Evolutionary conservation across 192 early-diverging fungal genomes (phyloP).

Genomic region (Linnemannia schmuckeri): DNA sequence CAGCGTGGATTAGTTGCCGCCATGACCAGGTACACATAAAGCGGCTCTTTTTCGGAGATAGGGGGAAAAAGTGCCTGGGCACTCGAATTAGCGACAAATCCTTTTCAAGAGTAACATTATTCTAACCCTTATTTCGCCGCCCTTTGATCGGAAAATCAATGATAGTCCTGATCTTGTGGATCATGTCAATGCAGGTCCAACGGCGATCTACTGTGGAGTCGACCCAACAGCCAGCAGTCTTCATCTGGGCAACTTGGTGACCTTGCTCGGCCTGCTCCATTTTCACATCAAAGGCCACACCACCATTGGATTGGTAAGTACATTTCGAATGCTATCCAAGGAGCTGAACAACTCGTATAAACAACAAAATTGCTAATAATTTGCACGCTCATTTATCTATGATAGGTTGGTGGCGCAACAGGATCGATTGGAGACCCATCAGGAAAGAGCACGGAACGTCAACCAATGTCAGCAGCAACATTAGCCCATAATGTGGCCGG

Average conservation of each 20-base stretch:
- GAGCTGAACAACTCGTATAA: not conserved
- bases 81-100: not conserved
- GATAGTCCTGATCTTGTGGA: conserved; percentile 61
- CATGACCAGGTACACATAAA: conserved; percentile 63
- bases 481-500: conserved; percentile 73
- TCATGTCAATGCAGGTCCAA: conserved; percentile 57
- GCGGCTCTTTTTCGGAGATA: not conserved
- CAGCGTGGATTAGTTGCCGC: conserved; percentile 66
- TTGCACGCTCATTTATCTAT: not conserved
- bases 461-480: conserved; percentile 68
- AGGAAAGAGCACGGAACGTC: conserved; percentile 86
- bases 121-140: not conserved
- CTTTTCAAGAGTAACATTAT: not conserved
- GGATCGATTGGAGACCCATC: conserved; percentile 95
- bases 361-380: not conserved
- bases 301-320: conserved; percentile 81
- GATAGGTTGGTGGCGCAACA: conserved; percentile 87
- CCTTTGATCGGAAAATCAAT: not conserved
- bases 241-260: conserved; percentile 92
- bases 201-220: conserved; percentile 89
- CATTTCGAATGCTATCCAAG: not conserved
- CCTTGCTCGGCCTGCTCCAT: conserved; percentile 87
- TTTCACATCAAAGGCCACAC: conserved; percentile 88
- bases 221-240: conserved; percentile 94
- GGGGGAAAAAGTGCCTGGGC: conserved; percentile 5